These are phyloP conservation scores for Cadophora gregata DNA, from an alignment of 2,329 filamentous ascomycete species.

Conservation along the genomic window DNA sequence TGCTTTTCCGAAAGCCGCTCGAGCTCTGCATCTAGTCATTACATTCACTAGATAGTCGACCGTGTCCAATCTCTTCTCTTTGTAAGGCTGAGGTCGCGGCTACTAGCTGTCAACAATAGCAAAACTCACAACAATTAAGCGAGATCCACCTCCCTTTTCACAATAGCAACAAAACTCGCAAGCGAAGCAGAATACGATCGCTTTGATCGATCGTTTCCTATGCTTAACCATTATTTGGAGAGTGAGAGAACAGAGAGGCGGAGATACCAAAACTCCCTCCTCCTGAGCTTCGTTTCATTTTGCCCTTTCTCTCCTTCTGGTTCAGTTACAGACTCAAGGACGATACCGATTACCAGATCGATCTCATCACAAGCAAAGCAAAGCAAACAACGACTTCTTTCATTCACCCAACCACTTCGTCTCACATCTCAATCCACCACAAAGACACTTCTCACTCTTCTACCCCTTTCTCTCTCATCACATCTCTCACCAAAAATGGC, in stretches of 20 bases:
- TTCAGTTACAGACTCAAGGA: slow-evolving; percentile 4
- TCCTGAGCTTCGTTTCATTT: background rate
- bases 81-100: background rate
- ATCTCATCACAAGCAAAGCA: background rate
- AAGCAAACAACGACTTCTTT: background rate
- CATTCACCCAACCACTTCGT: background rate
- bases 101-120: background rate
- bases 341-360: background rate
- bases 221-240: background rate
- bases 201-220: background rate
- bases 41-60: too few relatives aligned
- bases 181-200: background rate
- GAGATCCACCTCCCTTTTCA: background rate
- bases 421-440: background rate
- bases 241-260: slow-evolving; percentile 3
- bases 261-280: background rate
- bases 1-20: too few relatives aligned
- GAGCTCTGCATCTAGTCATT: too few relatives aligned
- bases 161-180: slow-evolving; percentile 8
- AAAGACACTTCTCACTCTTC: background rate
- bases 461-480: background rate
- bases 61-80: too few relatives aligned
- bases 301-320: background rate
- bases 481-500: slow-evolving; percentile 6
- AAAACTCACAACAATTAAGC: slow-evolving; percentile 5